Evolutionary conservation across 2,329 filamentous ascomycete species (phyloP).

Genomic region (Colletotrichum sp.): DNA sequence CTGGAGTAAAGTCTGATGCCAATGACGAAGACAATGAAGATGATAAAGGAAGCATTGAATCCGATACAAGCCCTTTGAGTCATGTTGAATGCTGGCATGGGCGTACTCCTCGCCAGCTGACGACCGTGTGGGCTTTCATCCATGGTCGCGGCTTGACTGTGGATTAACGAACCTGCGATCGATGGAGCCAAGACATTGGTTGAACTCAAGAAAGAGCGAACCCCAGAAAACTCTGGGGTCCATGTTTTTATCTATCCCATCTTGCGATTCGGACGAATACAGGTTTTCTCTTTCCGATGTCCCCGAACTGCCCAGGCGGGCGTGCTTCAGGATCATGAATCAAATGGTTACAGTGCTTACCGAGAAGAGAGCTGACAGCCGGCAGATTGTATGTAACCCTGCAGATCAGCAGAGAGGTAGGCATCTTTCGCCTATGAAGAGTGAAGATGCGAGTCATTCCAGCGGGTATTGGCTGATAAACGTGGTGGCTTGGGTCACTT

Average conservation of each 20-base stretch:
- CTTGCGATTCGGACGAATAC: background rate
- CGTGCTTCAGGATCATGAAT: background rate
- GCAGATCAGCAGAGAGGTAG: background rate
- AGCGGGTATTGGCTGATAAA: background rate
- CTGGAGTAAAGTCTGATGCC: background rate
- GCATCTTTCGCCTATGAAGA: background rate
- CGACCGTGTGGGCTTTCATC: background rate
- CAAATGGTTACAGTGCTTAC: background rate
- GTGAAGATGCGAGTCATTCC: background rate
- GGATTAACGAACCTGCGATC: background rate
- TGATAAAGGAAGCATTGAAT: background rate
- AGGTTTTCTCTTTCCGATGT: background rate
- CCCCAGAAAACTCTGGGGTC: background rate
- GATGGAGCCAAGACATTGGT: background rate
- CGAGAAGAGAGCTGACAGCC: background rate
- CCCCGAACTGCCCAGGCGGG: background rate
- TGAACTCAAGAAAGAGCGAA: background rate
- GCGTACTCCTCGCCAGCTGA: background rate
- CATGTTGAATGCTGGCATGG: background rate
- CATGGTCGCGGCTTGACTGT: background rate
- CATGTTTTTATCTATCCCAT: background rate
- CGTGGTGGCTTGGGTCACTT: background rate
- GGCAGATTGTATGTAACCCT: background rate
- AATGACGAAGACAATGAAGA: background rate
- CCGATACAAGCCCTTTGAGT: background rate